Evolutionary conservation across 805 yeast genomes (phyloP), one percentile per base, ranked within the genome.

Genomic region (Candida nemodendra): DNA sequence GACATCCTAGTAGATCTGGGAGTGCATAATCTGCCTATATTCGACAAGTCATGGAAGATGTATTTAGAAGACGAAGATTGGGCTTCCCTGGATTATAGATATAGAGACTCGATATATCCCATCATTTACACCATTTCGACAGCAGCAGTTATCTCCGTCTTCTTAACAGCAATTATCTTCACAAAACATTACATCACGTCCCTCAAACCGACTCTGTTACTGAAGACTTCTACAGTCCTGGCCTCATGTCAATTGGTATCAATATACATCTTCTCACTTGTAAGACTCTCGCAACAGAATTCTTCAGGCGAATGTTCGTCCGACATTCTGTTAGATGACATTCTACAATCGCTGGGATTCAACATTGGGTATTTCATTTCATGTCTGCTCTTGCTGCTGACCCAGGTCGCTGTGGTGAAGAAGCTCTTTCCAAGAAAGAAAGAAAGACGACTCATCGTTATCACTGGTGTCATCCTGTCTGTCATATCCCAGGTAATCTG

Each of bases 351-450:
- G 30, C 49, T 64, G 2, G 69, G 68, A 9, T 71, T 82, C 48
- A 75, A 75, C 35, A 65, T 75, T 3, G 61, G 83, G 11, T 86
- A 80, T 53, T 66, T 82, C 33, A 53, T 84, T 1, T 74, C 77
- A 12, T 78, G 78, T 6, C 54, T 80, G 9, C 49, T 82, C 5
- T 65, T 82, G 18, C 83, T 80, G 50, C 60, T 84, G 21, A 74
- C 82, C 35, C 90, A 84, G 56, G 86, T 83, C 1, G 86, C 81
- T 51, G 78, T 84, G 23, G 68, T 81, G 4, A 80, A 79, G 74
- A 66, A 88, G 37, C 57, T 83, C 19, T 84, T 84, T 49, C 74
- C 76, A 37, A 66, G 95, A 34, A 81, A 74, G 30, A 73, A 72
- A 39, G 95, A 86, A 57, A 81, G 80, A 51, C 66, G 87, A 38